A percentile compares a stretch with the other conserved stretches of the same genome.
Conservation (phyloP, 1,284 basidiomycete genomes). For the Megacollybia platyphylla region DNA sequence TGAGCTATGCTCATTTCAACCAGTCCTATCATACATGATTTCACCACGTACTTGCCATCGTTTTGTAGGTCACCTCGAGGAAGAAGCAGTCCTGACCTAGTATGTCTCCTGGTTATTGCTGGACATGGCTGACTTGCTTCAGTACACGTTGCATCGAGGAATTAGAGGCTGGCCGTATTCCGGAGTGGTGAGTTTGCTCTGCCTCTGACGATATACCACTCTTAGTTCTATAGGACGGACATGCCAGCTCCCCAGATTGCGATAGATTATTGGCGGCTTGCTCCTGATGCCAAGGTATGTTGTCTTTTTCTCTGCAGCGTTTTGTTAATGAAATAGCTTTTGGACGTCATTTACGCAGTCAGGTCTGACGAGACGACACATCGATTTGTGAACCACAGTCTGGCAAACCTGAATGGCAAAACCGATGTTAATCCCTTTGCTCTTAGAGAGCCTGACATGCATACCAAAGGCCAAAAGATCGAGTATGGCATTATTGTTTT, state of each 20-base stretch:
- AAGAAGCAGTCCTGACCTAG: slow-evolving; percentile 91
- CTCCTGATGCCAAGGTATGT: slow-evolving; percentile 51
- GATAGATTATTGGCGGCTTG: slow-evolving; percentile 88
- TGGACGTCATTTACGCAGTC: slow-evolving; percentile 86
- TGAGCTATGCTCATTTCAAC: slow-evolving; percentile 4
- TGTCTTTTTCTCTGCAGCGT: not conserved
- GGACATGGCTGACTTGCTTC: not conserved
- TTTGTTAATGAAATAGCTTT: slow-evolving; percentile 24
- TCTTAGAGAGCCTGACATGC: slow-evolving; percentile 79
- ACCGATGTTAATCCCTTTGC: slow-evolving; percentile 89
- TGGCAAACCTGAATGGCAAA: slow-evolving; percentile 70
- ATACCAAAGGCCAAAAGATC: slow-evolving; percentile 61
- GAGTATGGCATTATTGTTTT: slow-evolving; percentile 35
- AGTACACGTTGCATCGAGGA: slow-evolving; percentile 78
- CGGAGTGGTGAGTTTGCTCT: slow-evolving; percentile 54
- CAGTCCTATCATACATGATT: slow-evolving; percentile 72
- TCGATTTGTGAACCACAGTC: slow-evolving; percentile 85
- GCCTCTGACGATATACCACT: slow-evolving; percentile 1
- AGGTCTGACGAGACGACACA: slow-evolving; percentile 89
- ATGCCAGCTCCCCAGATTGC: slow-evolving; percentile 79
- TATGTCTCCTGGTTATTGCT: slow-evolving; percentile 15
- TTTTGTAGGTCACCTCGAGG: slow-evolving; percentile 87
- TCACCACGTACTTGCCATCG: slow-evolving; percentile 83
- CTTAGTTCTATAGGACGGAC: slow-evolving; percentile 25
- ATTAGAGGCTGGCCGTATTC: slow-evolving; percentile 74